Base-by-base conservation (phyloP, 768 basidiomycete genomes). In the Suillus decipiens region DNA sequence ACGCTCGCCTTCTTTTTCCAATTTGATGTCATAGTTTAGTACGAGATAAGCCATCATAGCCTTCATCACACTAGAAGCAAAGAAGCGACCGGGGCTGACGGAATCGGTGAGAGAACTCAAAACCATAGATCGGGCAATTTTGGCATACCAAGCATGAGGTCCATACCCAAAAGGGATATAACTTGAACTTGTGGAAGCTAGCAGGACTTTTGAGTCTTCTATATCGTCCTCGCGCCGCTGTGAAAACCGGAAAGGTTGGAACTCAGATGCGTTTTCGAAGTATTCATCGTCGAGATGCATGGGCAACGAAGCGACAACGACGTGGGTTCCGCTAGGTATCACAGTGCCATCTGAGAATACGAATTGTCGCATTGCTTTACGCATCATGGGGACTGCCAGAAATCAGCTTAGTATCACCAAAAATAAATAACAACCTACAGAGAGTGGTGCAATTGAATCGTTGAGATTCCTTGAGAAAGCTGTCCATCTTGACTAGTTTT, bases 391-490 rank as follows among this genome's bases (percentile, higher is more conserved):
- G 17, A 76, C 73, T 76, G 61, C 50, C 14, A 55, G 56, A 45
- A 28, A 41, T 72, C 56, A 71, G 37, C 34, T 61, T 19, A 2
- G 39, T 31, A 47, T 34, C 22, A 31, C 17, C 48, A 33, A n/a
- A 39, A 12, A 28, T 37, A 19, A 45, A 59, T 31, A 64, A 37
- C 24, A 57, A 68, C 77, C 7, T 62, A 78, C 78, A 68, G 39
- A 73, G 68, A 43, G 67, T 75, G 24, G 77, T 71, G 11, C 76
- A 75, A 7, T 73, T 75, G 14, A 75, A 34, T 36, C 81, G 73
- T 64, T 77, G 74, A 3, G 76, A 75, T 64, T 81, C 81, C 58
- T 76, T 77, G 59, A 83, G 58, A 66, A 83, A 81, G 58, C 80
- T 82, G 60, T 82, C 80, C 61, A 80, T 67, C 67, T 76, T 76